Evolutionary conservation across 2,329 filamentous ascomycete species (phyloP).

Genomic region (Phyllosticta citriasiana): DNA sequence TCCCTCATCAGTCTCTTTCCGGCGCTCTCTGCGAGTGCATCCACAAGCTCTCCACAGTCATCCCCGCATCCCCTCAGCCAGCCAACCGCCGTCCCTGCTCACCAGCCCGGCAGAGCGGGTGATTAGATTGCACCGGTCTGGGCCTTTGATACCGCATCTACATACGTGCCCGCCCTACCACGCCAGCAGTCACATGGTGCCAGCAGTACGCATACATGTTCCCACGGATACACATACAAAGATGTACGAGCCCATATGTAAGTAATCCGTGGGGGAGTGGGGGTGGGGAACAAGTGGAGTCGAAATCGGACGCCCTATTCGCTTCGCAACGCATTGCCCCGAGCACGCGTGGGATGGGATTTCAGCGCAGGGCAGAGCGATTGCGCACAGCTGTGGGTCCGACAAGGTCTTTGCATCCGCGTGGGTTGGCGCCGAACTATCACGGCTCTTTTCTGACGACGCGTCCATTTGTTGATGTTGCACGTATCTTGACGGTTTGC

Average conservation of each 20-base stretch:
- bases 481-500: too few relatives aligned
- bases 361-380: too few relatives aligned
- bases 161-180: neutral
- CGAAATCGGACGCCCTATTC: neutral
- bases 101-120: too few relatives aligned
- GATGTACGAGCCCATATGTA: neutral
- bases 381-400: too few relatives aligned
- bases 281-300: neutral
- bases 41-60: neutral
- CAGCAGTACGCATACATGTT: neutral
- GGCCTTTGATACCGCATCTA: too few relatives aligned
- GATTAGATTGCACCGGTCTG: too few relatives aligned
- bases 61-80: neutral
- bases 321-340: neutral
- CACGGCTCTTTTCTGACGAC: too few relatives aligned
- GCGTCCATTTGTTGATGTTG: too few relatives aligned
- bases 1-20: too few relatives aligned
- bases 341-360: neutral
- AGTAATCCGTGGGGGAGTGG: neutral
- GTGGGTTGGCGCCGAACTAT: too few relatives aligned
- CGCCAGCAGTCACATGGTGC: neutral
- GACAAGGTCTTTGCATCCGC: too few relatives aligned
- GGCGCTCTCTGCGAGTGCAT: neutral
- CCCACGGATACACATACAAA: neutral
- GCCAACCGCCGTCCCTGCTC: too few relatives aligned